Percentiles rank a stretch among this genome's conserved stretches.
These are phyloP conservation scores for Pseudonectria foliicola DNA, from an alignment of 2,329 filamentous ascomycete species.

Conservation along the genomic window DNA sequence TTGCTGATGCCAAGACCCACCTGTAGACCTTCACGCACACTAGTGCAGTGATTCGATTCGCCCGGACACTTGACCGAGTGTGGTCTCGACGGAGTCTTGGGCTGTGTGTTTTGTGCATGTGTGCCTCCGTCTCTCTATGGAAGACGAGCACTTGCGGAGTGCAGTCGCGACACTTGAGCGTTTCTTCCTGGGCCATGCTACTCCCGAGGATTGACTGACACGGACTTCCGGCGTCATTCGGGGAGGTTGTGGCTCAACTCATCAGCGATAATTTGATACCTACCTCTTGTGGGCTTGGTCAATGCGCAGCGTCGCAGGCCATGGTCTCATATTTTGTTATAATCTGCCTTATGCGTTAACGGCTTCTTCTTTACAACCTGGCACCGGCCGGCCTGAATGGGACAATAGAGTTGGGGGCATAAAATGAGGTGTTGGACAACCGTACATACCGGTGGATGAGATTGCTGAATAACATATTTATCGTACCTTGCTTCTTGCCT, in stretches of 20 bases:
- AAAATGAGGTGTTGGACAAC: slow-evolving; percentile 13
- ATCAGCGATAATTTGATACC: slow-evolving; percentile 10
- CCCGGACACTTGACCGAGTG: slow-evolving; percentile 1
- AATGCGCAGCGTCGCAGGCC: slow-evolving; percentile 12
- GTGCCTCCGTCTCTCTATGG: slow-evolving; percentile 8
- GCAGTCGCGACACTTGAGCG: slow-evolving; percentile 8
- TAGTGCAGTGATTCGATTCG: slow-evolving; percentile 7
- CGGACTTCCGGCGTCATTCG: slow-evolving; percentile 7
- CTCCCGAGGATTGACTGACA: slow-evolving; percentile 1
- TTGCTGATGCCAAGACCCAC: slow-evolving; percentile 28
- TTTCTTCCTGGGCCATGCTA: slow-evolving; percentile 6
- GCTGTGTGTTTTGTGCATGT: neutral
- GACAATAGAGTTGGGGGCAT: slow-evolving; percentile 14
- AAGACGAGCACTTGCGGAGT: slow-evolving; percentile 12
- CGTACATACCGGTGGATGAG: slow-evolving; percentile 13
- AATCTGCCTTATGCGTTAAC: slow-evolving; percentile 21
- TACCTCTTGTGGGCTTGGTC: slow-evolving; percentile 7
- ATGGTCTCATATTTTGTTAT: slow-evolving; percentile 10
- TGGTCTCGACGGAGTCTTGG: too few relatives aligned
- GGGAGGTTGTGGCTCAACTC: slow-evolving; percentile 4
- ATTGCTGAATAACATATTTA: slow-evolving; percentile 9
- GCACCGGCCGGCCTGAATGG: too few relatives aligned
- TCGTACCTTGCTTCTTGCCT: slow-evolving; percentile 3
- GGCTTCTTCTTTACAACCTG: slow-evolving; percentile 17
- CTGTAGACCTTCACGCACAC: slow-evolving; percentile 21